phyloP scores from a whole-genome alignment of 2,329 filamentous ascomycete species.

The Tolypocladium album region DNA sequence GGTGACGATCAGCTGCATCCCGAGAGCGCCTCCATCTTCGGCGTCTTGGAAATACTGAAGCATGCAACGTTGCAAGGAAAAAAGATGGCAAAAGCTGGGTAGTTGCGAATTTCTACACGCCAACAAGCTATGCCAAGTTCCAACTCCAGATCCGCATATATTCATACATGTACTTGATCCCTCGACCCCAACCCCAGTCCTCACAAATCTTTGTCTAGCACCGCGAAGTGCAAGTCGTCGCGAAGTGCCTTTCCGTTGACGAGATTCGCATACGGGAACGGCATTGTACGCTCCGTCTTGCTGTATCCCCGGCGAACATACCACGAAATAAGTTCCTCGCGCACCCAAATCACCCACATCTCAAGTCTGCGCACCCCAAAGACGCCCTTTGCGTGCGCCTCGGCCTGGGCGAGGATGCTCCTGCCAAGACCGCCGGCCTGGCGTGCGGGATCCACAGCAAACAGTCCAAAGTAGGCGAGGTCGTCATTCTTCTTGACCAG shows the following conservation, averaged over 20 bases:
- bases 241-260: conserved; percentile 23
- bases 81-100: neutral
- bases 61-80: neutral
- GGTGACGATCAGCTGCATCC: too few relatives aligned
- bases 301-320: conserved; percentile 32
- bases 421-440: conserved; percentile 34
- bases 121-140: too few relatives aligned
- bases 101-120: neutral
- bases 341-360: conserved; percentile 31
- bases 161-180: too few relatives aligned
- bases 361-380: conserved; percentile 26
- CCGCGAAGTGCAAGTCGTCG: conserved; percentile 31
- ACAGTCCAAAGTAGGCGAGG: conserved; percentile 33
- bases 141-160: neutral
- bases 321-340: conserved; percentile 33
- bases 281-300: conserved; percentile 24
- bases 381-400: conserved; percentile 21
- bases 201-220: conserved; percentile 27
- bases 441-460: conserved; percentile 31
- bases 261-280: conserved; percentile 31
- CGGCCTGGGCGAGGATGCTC: conserved; percentile 28
- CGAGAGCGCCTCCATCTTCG: too few relatives aligned
- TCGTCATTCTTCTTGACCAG: conserved; percentile 16
- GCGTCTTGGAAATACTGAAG: neutral
- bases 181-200: neutral